Base-by-base conservation (phyloP, 305 asterid genomes). In the Fraxinus angustifolia region DNA sequence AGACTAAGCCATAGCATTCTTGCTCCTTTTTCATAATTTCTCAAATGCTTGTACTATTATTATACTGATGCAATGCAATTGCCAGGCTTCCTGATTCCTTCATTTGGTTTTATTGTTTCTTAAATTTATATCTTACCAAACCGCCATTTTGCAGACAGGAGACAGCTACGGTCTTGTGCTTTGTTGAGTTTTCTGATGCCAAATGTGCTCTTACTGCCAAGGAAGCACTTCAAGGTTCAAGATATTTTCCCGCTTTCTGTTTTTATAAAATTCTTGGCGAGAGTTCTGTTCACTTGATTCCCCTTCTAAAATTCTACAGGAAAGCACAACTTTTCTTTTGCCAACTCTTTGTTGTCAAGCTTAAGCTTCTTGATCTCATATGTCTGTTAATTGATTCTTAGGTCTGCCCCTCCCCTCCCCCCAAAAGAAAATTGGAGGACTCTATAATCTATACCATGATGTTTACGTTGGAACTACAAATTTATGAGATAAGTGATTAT, bases 191-290 rank as follows among this genome's bases (percentile, higher is more conserved):
- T 80, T 70, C 88, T 67, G 88, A 87, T 82, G 79, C 86, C 35
- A 87, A 85, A n/a, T 87, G 88, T 17, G 86, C 88, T 79, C 78
- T 78, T 31, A 78, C 85, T 33, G 88, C 89, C 73, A 31, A 80
- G 85, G 86, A 84, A 78, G 88, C 89, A 58, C 86, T 87, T 81
- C 86, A 84, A 87, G 89, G 89, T 87, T 56, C 73, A 30, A n/a
- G 75, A 33, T 23, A 48, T 23, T 75, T 10, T 14, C 36, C 3
- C 0, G 38, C 73, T 35, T n/a, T 36, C 8, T 31, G 40, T 4
- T 60, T 21, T 1, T 58, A 30, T 17, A 12, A 17, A 67, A 11
- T 45, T 16, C 36, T 68, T 40, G 16, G 62, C 19, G 10, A 17
- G 62, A 53, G 1, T 53, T 8, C 2, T 53, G 23, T 4, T 33